These are phyloP conservation scores for Ogataea ganodermae DNA, from an alignment of 805 yeast genomes.

Conservation along the genomic window DNA sequence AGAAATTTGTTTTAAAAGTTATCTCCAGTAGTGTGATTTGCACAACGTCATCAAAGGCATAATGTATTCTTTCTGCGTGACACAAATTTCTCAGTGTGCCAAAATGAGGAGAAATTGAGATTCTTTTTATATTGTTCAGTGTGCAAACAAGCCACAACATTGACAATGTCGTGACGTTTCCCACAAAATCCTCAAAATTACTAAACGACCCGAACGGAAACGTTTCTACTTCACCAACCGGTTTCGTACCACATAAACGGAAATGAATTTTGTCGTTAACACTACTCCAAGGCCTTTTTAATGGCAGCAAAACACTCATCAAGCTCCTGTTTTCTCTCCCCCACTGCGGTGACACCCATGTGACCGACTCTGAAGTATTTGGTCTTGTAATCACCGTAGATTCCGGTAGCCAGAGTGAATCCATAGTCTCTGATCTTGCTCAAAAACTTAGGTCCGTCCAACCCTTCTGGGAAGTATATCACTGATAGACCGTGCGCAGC, in stretches of 20 bases:
- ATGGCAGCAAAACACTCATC: slow-evolving; percentile 50
- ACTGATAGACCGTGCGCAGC: slow-evolving; percentile 92
- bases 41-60: too few relatives aligned
- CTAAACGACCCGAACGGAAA: background rate
- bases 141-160: background rate
- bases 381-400: slow-evolving; percentile 75
- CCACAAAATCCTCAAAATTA: too few relatives aligned
- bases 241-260: too few relatives aligned
- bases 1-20: background rate
- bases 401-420: slow-evolving; percentile 85
- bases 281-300: slow-evolving; percentile 38
- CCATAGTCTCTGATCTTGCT: slow-evolving; percentile 61
- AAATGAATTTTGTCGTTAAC: slow-evolving; percentile 38
- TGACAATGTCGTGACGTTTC: background rate
- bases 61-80: too few relatives aligned
- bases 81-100: too few relatives aligned
- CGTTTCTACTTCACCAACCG: too few relatives aligned
- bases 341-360: slow-evolving; percentile 83
- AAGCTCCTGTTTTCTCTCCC: slow-evolving; percentile 55
- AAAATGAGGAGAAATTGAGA: too few relatives aligned
- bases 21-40: too few relatives aligned
- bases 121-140: background rate
- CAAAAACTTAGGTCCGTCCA: slow-evolving; percentile 68
- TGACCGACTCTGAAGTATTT: slow-evolving; percentile 94
- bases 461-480: slow-evolving; percentile 74